phyloP scores from a whole-genome alignment of 2,329 filamentous ascomycete genomes.

The Rhexocercosporidium sp. region DNA sequence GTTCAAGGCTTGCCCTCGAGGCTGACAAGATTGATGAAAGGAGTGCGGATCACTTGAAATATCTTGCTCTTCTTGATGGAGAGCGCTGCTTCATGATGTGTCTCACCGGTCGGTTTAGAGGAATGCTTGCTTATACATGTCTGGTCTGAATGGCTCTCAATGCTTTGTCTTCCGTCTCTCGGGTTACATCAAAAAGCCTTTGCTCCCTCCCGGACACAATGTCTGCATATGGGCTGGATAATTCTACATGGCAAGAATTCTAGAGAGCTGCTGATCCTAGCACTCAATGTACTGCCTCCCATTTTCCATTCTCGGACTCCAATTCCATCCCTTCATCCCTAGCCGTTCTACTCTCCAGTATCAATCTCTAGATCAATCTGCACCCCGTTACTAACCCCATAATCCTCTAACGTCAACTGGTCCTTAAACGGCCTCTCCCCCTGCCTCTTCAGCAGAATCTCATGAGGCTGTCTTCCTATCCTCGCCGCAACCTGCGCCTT shows the following conservation, averaged over 20 bases:
- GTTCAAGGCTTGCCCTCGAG: background rate
- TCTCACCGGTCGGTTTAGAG: background rate
- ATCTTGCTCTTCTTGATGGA: too few species aligned
- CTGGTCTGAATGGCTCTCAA: background rate
- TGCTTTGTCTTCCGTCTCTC: background rate
- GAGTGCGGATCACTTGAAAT: too few species aligned
- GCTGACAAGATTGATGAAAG: background rate
- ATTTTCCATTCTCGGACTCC: background rate
- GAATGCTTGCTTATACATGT: background rate
- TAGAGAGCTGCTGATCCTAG: background rate
- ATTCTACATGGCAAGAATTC: too few species aligned
- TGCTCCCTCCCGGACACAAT: background rate
- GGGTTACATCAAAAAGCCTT: too few species aligned
- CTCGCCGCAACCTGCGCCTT: conserved; percentile 90
- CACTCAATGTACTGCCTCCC: background rate
- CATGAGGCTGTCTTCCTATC: conserved; percentile 86
- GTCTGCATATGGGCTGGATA: background rate
- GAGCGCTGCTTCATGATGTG: too few species aligned
- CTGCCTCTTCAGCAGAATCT: conserved; percentile 91
- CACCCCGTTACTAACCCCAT: conserved; percentile 91
- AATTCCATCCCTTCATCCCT: background rate
- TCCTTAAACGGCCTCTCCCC: conserved; percentile 95
- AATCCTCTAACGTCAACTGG: conserved; percentile 84
- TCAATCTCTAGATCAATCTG: conserved; percentile 45
- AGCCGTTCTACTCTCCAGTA: conserved; percentile 40